phyloP scores from a whole-genome alignment of 1,139 yeast genomes.

The Scheffersomyces titani region DNA sequence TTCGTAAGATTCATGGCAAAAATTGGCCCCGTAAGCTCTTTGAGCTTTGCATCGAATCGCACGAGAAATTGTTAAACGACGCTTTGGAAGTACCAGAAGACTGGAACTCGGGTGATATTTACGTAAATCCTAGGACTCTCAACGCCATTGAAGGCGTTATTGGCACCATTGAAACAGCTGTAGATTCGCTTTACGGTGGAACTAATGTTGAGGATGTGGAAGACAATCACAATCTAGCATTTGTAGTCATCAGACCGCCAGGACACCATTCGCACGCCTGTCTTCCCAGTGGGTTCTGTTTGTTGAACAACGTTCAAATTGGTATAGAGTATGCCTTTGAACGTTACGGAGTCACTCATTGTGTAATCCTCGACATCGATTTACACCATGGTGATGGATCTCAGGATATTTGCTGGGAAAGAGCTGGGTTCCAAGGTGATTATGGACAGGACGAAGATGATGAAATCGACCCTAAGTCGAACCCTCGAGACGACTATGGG shows the following conservation, averaged over 20 bases:
- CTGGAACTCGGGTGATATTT: constrained; percentile 87
- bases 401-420: constrained; percentile 84
- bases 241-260: constrained; percentile 77
- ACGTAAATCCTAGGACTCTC: constrained; percentile 65
- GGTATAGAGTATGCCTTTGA: constrained; percentile 79
- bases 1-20: constrained; percentile 70
- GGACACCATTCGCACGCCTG: constrained; percentile 91
- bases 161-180: constrained; percentile 75
- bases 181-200: constrained; percentile 42
- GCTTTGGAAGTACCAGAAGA: constrained; percentile 75
- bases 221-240: constrained; percentile 55
- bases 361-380: constrained; percentile 81
- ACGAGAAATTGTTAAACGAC: constrained; percentile 53
- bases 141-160: constrained; percentile 78
- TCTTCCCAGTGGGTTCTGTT: constrained; percentile 84
- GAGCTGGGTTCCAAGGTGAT: constrained; percentile 63
- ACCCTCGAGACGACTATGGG: constrained; percentile 52
- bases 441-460: constrained; percentile 49
- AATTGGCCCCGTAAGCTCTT: constrained; percentile 68
- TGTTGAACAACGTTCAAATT: constrained; percentile 79
- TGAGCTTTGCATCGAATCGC: constrained; percentile 61
- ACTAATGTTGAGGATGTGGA: constrained; percentile 10
- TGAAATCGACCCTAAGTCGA: constrained; percentile 29
- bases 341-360: constrained; percentile 69
- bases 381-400: constrained; percentile 93